Conservation (phyloP, 352 stramenopile genomes). For the Blastocystis hominis region DNA sequence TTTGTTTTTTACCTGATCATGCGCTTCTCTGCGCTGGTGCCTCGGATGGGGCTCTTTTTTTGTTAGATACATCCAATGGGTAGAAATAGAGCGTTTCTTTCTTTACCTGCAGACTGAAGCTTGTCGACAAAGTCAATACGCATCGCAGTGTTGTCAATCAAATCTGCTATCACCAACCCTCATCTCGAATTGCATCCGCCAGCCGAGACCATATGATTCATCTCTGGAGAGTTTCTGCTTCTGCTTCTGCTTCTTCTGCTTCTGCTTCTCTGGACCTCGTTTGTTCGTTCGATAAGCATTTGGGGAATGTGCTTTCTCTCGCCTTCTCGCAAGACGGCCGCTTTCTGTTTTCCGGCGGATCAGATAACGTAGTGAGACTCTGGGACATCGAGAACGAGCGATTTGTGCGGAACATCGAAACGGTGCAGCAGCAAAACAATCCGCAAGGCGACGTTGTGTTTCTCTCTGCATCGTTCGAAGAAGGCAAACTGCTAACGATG, state of each 20-base stretch:
- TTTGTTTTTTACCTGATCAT: not conserved
- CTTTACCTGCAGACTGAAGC: not conserved
- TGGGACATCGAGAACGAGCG: slow-evolving; percentile 36
- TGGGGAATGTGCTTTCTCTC: slow-evolving; percentile 30
- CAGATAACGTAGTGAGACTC: slow-evolving; percentile 24
- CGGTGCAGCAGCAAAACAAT: not conserved
- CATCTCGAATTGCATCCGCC: not conserved
- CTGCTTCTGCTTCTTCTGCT: not conserved
- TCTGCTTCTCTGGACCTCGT: not conserved
- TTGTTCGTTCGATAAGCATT: not conserved
- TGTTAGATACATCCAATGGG: not conserved
- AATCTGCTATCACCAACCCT: not conserved
- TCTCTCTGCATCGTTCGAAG: not conserved
- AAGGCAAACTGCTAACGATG: not conserved
- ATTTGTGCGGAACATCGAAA: slow-evolving; percentile 32
- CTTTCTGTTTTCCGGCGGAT: slow-evolving; percentile 12
- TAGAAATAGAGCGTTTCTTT: not conserved
- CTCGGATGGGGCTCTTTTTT: not conserved
- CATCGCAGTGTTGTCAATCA: not conserved
- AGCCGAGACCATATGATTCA: slow-evolving; percentile 26
- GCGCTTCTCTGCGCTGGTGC: not conserved
- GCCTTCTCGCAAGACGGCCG: not conserved
- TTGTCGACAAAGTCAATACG: not conserved
- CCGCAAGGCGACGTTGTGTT: not conserved
- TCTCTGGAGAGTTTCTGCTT: not conserved